A percentile compares a stretch with the other conserved stretches of the same genome.
phyloP scores from a whole-genome alignment of 1,139 yeast species.

The Suhomyces wounanorum region DNA sequence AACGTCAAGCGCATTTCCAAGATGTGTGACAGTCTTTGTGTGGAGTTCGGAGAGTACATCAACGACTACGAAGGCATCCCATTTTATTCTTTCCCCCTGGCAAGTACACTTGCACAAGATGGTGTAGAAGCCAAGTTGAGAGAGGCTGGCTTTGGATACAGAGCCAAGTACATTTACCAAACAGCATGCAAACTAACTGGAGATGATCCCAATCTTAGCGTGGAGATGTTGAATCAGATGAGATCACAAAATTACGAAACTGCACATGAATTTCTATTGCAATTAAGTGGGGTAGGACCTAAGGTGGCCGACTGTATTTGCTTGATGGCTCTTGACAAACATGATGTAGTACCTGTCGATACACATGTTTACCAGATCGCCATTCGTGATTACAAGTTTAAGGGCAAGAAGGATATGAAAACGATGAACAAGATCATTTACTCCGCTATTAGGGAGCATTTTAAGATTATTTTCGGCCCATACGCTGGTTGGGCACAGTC shows the following conservation, averaged over 20 bases:
- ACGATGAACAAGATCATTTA: slow-evolving; percentile 62
- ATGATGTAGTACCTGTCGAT: slow-evolving; percentile 90
- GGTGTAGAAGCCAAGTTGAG: slow-evolving; percentile 49
- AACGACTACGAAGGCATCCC: slow-evolving; percentile 55
- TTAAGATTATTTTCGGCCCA: slow-evolving; percentile 75
- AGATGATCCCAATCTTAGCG: slow-evolving; percentile 36
- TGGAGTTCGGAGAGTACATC: slow-evolving; percentile 67
- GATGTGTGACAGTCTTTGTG: slow-evolving; percentile 84
- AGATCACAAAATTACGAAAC: slow-evolving; percentile 51
- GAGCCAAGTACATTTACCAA: slow-evolving; percentile 83
- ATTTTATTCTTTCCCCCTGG: slow-evolving; percentile 76
- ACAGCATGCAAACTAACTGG: slow-evolving; percentile 58
- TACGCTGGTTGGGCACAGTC: slow-evolving; percentile 99
- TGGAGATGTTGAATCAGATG: slow-evolving; percentile 36
- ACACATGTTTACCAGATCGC: slow-evolving; percentile 97
- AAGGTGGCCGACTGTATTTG: slow-evolving; percentile 94
- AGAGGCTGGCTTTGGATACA: slow-evolving; percentile 80
- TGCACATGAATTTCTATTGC: slow-evolving; percentile 65
- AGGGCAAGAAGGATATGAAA: slow-evolving; percentile 46
- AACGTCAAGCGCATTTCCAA: slow-evolving; percentile 90
- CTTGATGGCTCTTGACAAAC: slow-evolving; percentile 87
- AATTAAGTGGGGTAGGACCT: slow-evolving; percentile 91
- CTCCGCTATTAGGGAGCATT: slow-evolving; percentile 59
- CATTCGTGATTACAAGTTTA: slow-evolving; percentile 70
- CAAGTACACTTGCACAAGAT: slow-evolving; percentile 45